A percentile compares a stretch with the other conserved stretches of the same genome.
phyloP scores from a whole-genome alignment of 2,329 filamentous ascomycete genomes.

The Tolypocladium pustulatum region DNA sequence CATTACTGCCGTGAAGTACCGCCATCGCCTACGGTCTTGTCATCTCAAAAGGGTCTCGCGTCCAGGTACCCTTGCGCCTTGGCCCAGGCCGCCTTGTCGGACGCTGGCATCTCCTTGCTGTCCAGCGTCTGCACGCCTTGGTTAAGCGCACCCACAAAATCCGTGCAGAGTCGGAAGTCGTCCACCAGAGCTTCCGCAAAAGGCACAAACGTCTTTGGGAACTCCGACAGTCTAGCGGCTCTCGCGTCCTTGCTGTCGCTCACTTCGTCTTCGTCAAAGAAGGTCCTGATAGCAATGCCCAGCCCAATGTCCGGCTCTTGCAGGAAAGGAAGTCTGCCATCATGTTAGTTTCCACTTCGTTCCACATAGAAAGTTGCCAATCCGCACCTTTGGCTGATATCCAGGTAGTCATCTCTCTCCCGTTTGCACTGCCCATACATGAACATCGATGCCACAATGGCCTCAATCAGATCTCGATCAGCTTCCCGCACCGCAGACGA shows the following conservation, averaged over 20 bases:
- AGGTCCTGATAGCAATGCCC: conserved; percentile 71
- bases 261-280: conserved; percentile 60
- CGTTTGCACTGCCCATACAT: conserved; percentile 70
- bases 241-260: conserved; percentile 40
- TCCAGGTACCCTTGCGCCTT: conserved; percentile 44
- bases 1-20: background rate
- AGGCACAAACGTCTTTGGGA: conserved; percentile 45
- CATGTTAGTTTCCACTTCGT: conserved; percentile 5
- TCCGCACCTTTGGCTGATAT: conserved; percentile 62
- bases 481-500: conserved; percentile 68
- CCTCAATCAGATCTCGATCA: conserved; percentile 75
- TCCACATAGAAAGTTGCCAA: background rate
- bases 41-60: conserved; percentile 26
- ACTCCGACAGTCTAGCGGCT: conserved; percentile 33
- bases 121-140: conserved; percentile 45
- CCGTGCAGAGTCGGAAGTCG: conserved; percentile 46
- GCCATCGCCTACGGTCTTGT: background rate
- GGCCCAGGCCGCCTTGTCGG: conserved; percentile 42
- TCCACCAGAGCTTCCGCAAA: conserved; percentile 47
- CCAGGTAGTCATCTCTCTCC: conserved; percentile 52
- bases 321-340: conserved; percentile 51
- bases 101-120: conserved; percentile 32
- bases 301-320: conserved; percentile 64
- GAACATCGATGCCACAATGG: conserved; percentile 69
- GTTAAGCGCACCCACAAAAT: conserved; percentile 48